Base-by-base conservation (phyloP, 1,284 basidiomycete species). In the Moesziomyces sp. region DNA sequence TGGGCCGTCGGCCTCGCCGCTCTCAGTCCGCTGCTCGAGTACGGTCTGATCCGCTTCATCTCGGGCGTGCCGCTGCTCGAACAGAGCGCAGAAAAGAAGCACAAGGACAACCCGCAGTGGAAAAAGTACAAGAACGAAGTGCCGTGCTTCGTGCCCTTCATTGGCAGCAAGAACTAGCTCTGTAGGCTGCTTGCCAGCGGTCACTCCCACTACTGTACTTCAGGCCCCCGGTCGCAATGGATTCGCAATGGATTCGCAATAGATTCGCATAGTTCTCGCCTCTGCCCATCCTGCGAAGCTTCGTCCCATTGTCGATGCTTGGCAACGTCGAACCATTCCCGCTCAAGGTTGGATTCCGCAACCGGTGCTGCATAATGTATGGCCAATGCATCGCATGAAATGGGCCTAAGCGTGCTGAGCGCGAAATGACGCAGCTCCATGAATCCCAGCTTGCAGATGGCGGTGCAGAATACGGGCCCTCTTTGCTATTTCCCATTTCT, bases 61-160 rank as follows among this genome's bases (percentile, higher is more conserved):
- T 89, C 89, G 18, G 91, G 91, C 24, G 88, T 92, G 16, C 91
- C 91, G 1, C 88, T 89, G 23, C 87, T 92, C 26, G 91, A 93
- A 84, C 35, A 72, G 43, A 51, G 87, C 5, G 89, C 87, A 0
- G 87, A 92, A 81, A 89, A 90, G 85, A 91, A 89, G 81, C 91
- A 88, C 78, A 89, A 88, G 14, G 84, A 87, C 19, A 88, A 92
- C 78, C 86, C 87, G 0, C 87, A 88, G 57, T 93, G 90, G 89
- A 85, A 88, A 68, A 85, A 89, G 69, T 92, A 93, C 84, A 91
- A 90, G 82, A 84, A 85, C 88, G 44, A 70, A 19, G 70, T 72
- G 1, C 79, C 79, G 10, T 76, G 71, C 70, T 74, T 80, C 38
- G 63, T 78, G 11, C 79, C 79, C 11, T 75, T 79, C 45, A 56